Percentiles rank a stretch among this genome's conserved stretches.
These are phyloP conservation scores for Hermanozyma aechmeae DNA, from an alignment of 805 yeast species.

Conservation along the genomic window DNA sequence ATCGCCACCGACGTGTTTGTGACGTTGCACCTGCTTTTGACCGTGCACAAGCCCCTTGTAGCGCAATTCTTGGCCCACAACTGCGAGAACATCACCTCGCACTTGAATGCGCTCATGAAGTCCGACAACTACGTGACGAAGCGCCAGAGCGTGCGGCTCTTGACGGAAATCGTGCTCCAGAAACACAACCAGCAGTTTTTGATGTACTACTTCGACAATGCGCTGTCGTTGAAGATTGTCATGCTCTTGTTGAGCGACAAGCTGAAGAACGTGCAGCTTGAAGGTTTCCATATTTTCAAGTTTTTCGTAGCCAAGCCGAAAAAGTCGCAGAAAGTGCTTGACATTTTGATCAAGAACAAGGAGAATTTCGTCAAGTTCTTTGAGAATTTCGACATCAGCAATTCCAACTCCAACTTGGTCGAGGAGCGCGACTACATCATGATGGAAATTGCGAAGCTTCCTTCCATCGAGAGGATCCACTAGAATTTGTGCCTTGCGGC, in stretches of 20 bases:
- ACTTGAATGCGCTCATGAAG: conserved; percentile 61
- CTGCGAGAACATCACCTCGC: conserved; percentile 46
- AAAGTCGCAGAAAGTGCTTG: conserved; percentile 69
- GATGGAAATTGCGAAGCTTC: conserved; percentile 62
- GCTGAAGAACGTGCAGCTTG: conserved; percentile 80
- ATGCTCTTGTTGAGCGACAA: conserved; percentile 85
- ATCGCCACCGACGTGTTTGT: conserved; percentile 84
- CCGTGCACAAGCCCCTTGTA: conserved; percentile 59
- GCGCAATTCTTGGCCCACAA: conserved; percentile 59
- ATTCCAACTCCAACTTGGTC: conserved; percentile 52
- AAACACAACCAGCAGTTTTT: conserved; percentile 65
- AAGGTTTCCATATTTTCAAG: conserved; percentile 89
- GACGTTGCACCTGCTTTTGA: conserved; percentile 61
- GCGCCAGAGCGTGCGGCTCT: conserved; percentile 75
- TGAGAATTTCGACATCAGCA: conserved; percentile 50
- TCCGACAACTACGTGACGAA: conserved; percentile 85
- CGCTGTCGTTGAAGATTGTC: conserved; percentile 74
- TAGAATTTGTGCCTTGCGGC: too few species aligned
- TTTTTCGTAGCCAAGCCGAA: conserved; percentile 95
- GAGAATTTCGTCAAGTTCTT: conserved; percentile 66
- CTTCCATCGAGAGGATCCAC: conserved; percentile 40
- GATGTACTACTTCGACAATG: conserved; percentile 67
- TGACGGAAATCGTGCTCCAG: conserved; percentile 62
- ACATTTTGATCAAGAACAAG: conserved; percentile 77
- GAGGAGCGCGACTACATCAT: conserved; percentile 80